A percentile compares a stretch with the other conserved stretches of the same genome.
Conservation (phyloP, 2,329 filamentous ascomycete genomes). For the Ceratocystis cubensis region DNA sequence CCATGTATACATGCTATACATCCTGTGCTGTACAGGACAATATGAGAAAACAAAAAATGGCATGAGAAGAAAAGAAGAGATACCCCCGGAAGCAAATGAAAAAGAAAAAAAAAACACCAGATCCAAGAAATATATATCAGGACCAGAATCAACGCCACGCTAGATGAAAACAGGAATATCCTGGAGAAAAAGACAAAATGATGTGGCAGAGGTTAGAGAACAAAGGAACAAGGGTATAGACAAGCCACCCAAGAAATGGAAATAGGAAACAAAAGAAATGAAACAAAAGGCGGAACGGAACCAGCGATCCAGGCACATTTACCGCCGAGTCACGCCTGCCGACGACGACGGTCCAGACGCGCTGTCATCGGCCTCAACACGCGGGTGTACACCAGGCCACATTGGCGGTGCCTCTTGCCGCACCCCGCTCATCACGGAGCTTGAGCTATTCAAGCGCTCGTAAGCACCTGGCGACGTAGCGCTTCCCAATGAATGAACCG, state of each 20-base stretch:
- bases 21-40: neutral
- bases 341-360: neutral
- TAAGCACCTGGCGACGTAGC: neutral
- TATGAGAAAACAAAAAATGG: neutral
- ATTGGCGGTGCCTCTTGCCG: constrained; percentile 11
- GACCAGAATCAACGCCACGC: no score
- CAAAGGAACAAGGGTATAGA: no score
- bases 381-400: constrained; percentile 16
- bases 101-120: neutral
- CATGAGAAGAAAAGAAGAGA: neutral
- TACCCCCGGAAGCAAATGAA: neutral
- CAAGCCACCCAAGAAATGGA: neutral
- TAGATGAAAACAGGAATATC: no score
- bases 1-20: neutral
- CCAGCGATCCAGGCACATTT: neutral
- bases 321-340: neutral
- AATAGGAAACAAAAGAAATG: neutral
- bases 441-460: neutral
- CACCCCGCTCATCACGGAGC: neutral
- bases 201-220: no score
- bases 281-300: neutral
- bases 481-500: neutral
- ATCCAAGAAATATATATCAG: neutral
- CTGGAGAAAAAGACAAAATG: neutral
- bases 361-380: constrained; percentile 4